Conservation (phyloP, 176 grass and related monocot genomes). For the Bromus sterilis region DNA sequence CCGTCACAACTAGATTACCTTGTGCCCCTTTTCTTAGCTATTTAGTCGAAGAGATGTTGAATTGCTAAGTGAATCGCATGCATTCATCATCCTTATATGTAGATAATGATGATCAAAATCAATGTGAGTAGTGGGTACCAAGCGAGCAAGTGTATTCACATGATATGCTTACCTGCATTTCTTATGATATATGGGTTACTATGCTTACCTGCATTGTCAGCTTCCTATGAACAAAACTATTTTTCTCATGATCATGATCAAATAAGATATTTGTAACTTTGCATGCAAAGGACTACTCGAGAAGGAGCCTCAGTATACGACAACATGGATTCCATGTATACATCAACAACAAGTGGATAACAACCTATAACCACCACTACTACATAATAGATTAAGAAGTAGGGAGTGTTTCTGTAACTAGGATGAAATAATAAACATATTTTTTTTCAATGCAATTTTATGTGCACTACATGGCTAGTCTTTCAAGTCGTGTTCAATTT, state of each 20-base stretch:
- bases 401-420: too few relatives aligned
- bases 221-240: background rate
- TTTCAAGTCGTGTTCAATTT: too few relatives aligned
- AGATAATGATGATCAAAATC: background rate
- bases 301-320: background rate
- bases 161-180: background rate
- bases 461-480: too few relatives aligned
- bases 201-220: background rate
- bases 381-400: too few relatives aligned
- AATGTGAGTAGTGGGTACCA: background rate
- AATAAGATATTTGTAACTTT: background rate
- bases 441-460: too few relatives aligned
- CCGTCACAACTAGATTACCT: background rate
- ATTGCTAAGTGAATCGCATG: background rate
- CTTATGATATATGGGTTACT: background rate
- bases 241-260: background rate
- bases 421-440: too few relatives aligned
- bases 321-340: background rate
- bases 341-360: background rate
- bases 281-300: background rate
- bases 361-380: background rate
- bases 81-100: background rate
- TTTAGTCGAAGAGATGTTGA: background rate
- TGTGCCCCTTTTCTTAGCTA: background rate
- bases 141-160: background rate